Conservation (phyloP, 2,329 filamentous ascomycete species). For the Neofusicoccum sp. region DNA sequence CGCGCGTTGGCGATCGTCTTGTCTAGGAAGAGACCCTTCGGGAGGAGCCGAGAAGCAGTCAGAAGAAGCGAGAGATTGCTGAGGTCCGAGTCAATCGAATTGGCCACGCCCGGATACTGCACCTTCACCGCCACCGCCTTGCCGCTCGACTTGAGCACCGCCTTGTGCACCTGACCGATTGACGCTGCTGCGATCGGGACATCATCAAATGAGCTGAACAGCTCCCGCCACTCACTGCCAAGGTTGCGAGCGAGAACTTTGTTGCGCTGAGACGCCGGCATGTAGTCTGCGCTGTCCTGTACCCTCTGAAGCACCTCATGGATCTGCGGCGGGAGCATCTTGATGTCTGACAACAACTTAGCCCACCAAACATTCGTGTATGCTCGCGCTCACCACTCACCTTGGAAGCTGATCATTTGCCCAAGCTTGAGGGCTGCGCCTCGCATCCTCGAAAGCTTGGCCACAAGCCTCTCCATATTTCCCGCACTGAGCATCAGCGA, state of each 20-base stretch:
- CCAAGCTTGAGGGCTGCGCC: constrained; percentile 95
- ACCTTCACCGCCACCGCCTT: constrained; percentile 88
- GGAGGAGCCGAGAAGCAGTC: constrained; percentile 83
- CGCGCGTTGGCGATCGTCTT: constrained; percentile 97
- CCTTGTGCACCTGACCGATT: constrained; percentile 93
- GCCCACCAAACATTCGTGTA: neutral
- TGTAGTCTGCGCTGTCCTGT: constrained; percentile 95
- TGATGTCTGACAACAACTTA: constrained; percentile 63
- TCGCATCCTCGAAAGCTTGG: constrained; percentile 92
- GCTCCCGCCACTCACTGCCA: constrained; percentile 76
- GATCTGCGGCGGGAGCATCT: constrained; percentile 85
- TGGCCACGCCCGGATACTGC: constrained; percentile 93
- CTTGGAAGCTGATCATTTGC: constrained; percentile 97
- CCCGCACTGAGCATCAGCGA: constrained; percentile 83
- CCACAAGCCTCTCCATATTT: constrained; percentile 91
- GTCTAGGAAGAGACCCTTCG: constrained; percentile 88
- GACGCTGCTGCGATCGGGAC: constrained; percentile 92
- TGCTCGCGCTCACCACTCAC: constrained; percentile 30
- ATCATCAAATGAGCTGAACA: constrained; percentile 85
- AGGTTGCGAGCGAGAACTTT: constrained; percentile 77
- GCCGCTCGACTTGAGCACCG: constrained; percentile 71
- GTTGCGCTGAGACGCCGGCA: constrained; percentile 91
- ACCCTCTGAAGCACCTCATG: constrained; percentile 90
- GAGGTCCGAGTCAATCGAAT: constrained; percentile 94
- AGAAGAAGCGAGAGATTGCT: constrained; percentile 90